Evolutionary conservation across 192 early-diverging fungal genomes (phyloP).

Genomic region (Linnemannia elongata): DNA sequence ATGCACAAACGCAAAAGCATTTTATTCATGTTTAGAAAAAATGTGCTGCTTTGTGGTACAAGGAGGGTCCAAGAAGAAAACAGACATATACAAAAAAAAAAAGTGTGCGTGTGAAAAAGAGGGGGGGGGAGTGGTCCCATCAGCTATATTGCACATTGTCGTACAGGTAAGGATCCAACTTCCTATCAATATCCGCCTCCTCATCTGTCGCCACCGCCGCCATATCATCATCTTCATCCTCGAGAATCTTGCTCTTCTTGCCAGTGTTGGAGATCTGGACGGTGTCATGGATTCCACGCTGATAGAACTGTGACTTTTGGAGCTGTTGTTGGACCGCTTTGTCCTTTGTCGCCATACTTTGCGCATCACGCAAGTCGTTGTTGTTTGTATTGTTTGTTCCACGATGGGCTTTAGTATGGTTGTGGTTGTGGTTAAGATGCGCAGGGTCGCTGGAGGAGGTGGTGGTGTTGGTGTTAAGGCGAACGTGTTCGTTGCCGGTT

Average conservation of each 20-base stretch:
- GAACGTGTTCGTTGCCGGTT: not conserved
- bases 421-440: too few relatives aligned
- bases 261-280: not conserved
- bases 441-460: not conserved
- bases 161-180: slow-evolving; percentile 1
- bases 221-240: not conserved
- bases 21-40: too few relatives aligned
- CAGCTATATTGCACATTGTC: slow-evolving; percentile 18
- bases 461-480: not conserved
- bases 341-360: slow-evolving; percentile 2
- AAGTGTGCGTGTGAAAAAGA: too few relatives aligned
- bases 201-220: not conserved
- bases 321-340: not conserved
- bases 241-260: not conserved
- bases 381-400: not conserved
- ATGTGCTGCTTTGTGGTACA: too few relatives aligned
- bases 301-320: slow-evolving; percentile 1
- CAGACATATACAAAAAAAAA: too few relatives aligned
- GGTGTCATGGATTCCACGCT: not conserved
- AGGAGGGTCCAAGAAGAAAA: too few relatives aligned
- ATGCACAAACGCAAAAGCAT: too few relatives aligned
- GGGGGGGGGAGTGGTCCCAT: not conserved
- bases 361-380: not conserved
- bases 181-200: not conserved
- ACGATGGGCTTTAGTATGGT: too few relatives aligned